phyloP scores from a whole-genome alignment of 139 green algal species.

The Chlorella sp. region DNA sequence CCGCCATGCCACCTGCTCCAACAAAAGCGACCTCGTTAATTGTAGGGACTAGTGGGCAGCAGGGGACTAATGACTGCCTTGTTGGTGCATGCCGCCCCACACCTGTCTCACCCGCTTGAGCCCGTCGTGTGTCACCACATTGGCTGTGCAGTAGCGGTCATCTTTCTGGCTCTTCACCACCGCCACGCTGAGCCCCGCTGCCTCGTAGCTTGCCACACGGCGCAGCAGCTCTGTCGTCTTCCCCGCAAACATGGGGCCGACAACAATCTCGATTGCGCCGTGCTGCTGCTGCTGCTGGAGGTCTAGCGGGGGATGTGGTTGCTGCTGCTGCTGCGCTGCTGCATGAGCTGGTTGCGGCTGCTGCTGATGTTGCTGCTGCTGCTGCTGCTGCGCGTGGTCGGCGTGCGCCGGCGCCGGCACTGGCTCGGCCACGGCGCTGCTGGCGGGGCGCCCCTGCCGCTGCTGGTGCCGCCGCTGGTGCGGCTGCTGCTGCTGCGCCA shows the following conservation, averaged over 20 bases:
- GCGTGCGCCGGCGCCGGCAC: neutral
- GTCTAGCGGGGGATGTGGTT: neutral
- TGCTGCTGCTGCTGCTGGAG: conserved; percentile 9
- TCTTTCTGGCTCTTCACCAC: conserved; percentile 75
- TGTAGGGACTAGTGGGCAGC: too few relatives aligned
- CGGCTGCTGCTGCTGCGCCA: neutral
- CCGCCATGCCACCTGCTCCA: too few relatives aligned
- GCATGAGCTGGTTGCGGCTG: neutral
- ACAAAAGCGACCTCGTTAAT: too few relatives aligned
- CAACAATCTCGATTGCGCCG: conserved; percentile 68
- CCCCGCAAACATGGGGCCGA: conserved; percentile 83
- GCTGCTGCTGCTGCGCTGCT: neutral
- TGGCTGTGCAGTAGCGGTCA: conserved; percentile 57
- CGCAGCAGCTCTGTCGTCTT: conserved; percentile 74
- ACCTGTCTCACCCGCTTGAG: conserved; percentile 20
- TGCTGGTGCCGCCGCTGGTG: neutral
- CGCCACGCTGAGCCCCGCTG: conserved; percentile 47
- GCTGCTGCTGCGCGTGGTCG: neutral
- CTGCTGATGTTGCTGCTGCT: neutral
- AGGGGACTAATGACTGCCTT: too few relatives aligned
- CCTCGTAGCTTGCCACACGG: conserved; percentile 51
- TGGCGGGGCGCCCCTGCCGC: neutral
- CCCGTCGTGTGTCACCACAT: conserved; percentile 61
- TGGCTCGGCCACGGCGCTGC: neutral
- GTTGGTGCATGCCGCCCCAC: too few relatives aligned